phyloP scores from a whole-genome alignment of 306 rosid genomes.

The Lathyrus oleraceus region DNA sequence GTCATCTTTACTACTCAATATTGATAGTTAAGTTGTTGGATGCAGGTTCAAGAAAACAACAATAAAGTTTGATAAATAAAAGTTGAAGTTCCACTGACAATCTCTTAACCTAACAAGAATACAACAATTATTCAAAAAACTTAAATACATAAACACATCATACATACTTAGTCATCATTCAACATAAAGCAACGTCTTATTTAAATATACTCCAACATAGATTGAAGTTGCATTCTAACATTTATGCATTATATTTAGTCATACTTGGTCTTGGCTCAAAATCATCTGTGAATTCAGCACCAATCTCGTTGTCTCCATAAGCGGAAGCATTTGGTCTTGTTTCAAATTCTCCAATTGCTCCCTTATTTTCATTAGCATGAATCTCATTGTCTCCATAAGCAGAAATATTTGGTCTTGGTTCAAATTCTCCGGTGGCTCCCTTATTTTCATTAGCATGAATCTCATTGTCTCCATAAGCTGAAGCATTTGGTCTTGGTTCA shows the following conservation, averaged over 20 bases:
- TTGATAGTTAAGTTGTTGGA: too few relatives aligned
- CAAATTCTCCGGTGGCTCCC: background rate
- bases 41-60: too few relatives aligned
- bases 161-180: background rate
- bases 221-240: background rate
- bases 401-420: constrained; percentile 29
- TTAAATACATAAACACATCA: background rate
- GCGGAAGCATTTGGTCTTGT: constrained; percentile 28
- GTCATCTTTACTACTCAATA: too few relatives aligned
- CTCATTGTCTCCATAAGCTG: background rate
- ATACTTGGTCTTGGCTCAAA: background rate
- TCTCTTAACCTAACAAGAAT: background rate
- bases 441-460: background rate
- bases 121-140: constrained; percentile 2
- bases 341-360: constrained; percentile 4
- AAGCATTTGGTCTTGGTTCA: constrained; percentile 31
- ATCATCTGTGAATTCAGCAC: background rate
- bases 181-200: background rate
- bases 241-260: background rate
- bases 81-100: background rate
- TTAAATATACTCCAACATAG: background rate
- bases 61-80: background rate
- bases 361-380: background rate
- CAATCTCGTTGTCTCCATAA: background rate
- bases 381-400: background rate